These are phyloP conservation scores for Yamadazyma sp. DNA, from an alignment of 1,139 yeast species.

Conservation along the genomic window DNA sequence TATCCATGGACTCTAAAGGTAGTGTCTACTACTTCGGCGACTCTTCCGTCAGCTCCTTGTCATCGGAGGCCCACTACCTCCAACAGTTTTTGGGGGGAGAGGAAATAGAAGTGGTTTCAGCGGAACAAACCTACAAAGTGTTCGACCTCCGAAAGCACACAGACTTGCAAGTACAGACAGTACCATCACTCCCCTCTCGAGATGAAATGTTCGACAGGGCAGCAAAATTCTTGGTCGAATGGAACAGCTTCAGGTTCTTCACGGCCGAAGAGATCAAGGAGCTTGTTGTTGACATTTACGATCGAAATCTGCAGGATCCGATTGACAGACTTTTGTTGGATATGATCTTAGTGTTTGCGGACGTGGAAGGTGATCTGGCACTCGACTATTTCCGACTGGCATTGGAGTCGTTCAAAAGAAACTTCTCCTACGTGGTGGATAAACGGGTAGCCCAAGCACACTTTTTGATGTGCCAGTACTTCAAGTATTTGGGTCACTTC, in stretches of 20 bases:
- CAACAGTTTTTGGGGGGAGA: slow-evolving; percentile 2
- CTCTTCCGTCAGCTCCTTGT: background rate
- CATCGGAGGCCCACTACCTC: background rate
- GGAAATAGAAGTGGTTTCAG: background rate
- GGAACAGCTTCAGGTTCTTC: background rate
- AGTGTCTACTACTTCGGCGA: background rate
- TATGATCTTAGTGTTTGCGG: slow-evolving; percentile 6
- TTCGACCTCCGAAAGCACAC: too few relatives aligned
- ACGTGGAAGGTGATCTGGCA: background rate
- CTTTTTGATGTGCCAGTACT: slow-evolving; percentile 36
- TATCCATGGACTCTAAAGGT: background rate
- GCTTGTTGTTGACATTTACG: background rate
- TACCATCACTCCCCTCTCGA: slow-evolving; percentile 1
- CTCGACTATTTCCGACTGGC: slow-evolving; percentile 8
- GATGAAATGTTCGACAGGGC: background rate
- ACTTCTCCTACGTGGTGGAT: background rate
- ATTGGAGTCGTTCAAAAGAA: background rate
- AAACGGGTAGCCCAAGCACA: slow-evolving; percentile 31
- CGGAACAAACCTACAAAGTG: background rate
- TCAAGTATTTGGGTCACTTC: slow-evolving; percentile 38
- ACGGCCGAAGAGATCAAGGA: background rate
- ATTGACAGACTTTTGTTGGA: slow-evolving; percentile 13
- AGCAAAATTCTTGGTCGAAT: background rate
- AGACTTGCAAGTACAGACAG: too few relatives aligned
- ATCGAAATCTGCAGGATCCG: slow-evolving; percentile 3